Percentiles rank a stretch among this genome's conserved stretches.
Evolutionary conservation across 1,284 basidiomycete genomes (phyloP).

Genomic region (Cryptococcus sp.): DNA sequence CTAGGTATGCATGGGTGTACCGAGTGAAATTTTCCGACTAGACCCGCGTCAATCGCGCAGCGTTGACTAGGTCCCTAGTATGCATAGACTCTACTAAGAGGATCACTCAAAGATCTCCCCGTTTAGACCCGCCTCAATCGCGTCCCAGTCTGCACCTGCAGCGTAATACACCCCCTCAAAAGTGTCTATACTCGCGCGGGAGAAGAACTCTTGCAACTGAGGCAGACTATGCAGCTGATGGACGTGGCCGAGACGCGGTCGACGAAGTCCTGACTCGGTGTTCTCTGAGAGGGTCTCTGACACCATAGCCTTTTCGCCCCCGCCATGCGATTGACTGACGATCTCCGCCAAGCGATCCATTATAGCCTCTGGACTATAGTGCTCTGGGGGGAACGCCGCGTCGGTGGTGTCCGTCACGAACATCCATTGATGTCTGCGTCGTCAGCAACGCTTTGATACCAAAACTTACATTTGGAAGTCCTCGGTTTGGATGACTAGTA

Average conservation of each 20-base stretch:
- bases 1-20: constrained; percentile 8
- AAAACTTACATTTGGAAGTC: constrained; percentile 90
- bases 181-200: constrained; percentile 78
- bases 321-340: constrained; percentile 56
- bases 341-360: constrained; percentile 89
- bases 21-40: not conserved
- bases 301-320: not conserved
- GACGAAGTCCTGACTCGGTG: constrained; percentile 57
- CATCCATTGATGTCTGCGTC: constrained; percentile 90
- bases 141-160: constrained; percentile 73
- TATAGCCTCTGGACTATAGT: constrained; percentile 80
- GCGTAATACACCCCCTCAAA: constrained; percentile 87
- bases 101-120: constrained; percentile 80
- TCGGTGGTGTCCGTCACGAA: constrained; percentile 98
- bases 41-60: not conserved
- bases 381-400: constrained; percentile 82
- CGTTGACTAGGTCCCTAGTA: no score
- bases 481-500: constrained; percentile 88
- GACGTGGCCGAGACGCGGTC: constrained; percentile 68
- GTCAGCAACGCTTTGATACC: not conserved
- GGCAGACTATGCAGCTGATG: constrained; percentile 76
- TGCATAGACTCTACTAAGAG: not conserved
- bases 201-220: constrained; percentile 83
- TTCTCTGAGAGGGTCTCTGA: not conserved
- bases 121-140: constrained; percentile 74